Base-by-base conservation (phyloP, 345 rosid genomes). In the Gossypium sturtianum region DNA sequence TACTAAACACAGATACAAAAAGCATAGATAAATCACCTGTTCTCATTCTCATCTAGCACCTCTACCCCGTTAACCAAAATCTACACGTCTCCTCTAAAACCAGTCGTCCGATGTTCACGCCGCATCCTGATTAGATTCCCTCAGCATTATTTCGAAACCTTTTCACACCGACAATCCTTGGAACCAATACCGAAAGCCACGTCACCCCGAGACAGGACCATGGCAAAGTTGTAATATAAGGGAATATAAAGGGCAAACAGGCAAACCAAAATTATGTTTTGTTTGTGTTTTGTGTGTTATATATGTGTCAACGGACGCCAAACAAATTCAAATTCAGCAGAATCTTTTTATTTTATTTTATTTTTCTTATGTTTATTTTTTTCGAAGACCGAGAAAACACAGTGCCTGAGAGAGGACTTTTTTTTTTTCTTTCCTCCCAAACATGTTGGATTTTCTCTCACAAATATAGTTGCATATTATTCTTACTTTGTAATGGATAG, bases 271-370 rank as follows among this genome's bases (percentile, higher is more conserved):
- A 61, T 59, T 61, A 58, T 58, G 51, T 9, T 3, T n/a, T 54
- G 62, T 29, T 45, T 45, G 49, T 45, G 49, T 76, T 75, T 48
- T 77, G 53, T 66, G 56, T 13, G 59, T 25, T 38, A 3, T 38
- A 3, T 23, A 52, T 61, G 83, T 73, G 87, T 85, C 89, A 84
- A 84, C 89, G 91, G 87, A 84, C 82, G 73, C 87, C 82, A 82
- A 84, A 76, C 69, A 59, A 74, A 80, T 70, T 84, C 48, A 74
- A 84, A 80, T 84, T 3, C 51, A 76, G 79, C 68, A 12, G 65
- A 82, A 77, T 84, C 49, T 68, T 62, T 62, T n/a, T 23, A 2
- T 62, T n/a, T 23, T 7, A 25, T 25, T 25, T 25, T 25, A 25
- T 25, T 25, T 25, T 25, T 25, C 27, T 23, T 13, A 15, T 13